Base-by-base conservation (phyloP, 2,329 filamentous ascomycete species). In the Pseudofabraea citricarpa region DNA sequence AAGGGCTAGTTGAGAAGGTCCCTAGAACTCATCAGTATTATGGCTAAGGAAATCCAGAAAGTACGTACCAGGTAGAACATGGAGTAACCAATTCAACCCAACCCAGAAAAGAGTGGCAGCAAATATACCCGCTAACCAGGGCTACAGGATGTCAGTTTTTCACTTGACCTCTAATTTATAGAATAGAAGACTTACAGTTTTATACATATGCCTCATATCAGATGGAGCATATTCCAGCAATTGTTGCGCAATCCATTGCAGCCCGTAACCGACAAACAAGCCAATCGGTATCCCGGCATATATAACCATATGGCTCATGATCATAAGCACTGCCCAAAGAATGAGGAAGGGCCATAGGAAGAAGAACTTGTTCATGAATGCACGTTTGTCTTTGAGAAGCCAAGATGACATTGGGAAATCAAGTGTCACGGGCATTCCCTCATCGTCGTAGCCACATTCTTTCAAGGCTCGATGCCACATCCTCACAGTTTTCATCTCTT, bases 101-200 rank as follows among this genome's bases (percentile, higher is more conserved):
- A 89, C 80, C 71, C 88, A 83, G 59, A 95, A 94, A 15, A 96
- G 66, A 0, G 90, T 87, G 2, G 74, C 90, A 0, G 90, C 85
- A 67, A 98, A 98, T 49, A 98, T 90, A 44, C 93, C 93, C 1
- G 93, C 84, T 54, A 98, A 73, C 75, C 90, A 97, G 10, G 93
- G 91, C 84, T 90, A 44, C n/a, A 45, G 19, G 5, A 26, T 54
- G 47, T 48, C n/a, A 53, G 36, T 12, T 19, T 18, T n/a, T n/a
- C n/a, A n/a, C n/a, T n/a, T 22, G 21, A 7, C 6, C 13, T 23
- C 12, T 12, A 40, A 6, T 24, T n/a, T 31, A 4, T 6, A 13
- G 6, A 39, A 26, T 39, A 15, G 22, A n/a, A 22, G 22, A 31
- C 82, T 57, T 72, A 89, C 85, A 46, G 93, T 97, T 67, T 85